phyloP scores from a whole-genome alignment of 352 stramenopile species.

The Aphanomyces euteiches region DNA sequence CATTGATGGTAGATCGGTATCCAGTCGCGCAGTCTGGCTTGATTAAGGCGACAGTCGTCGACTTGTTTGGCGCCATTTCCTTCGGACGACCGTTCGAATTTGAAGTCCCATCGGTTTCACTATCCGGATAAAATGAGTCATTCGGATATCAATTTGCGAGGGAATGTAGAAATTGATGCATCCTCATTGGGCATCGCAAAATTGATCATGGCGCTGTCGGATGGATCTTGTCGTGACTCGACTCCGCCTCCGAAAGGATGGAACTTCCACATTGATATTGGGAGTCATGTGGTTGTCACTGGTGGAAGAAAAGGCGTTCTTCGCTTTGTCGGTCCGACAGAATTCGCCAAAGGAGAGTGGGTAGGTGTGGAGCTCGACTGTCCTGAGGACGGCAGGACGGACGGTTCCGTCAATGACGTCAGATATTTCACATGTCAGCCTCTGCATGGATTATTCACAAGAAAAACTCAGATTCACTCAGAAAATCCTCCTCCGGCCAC shows the following conservation, averaged over 20 bases:
- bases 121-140: constrained; percentile 5
- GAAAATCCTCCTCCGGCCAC: not conserved
- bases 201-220: constrained; percentile 2
- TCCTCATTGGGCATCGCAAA: not conserved
- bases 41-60: constrained; percentile 51
- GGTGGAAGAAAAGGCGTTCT: constrained; percentile 62
- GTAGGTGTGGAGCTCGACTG: constrained; percentile 75
- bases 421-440: constrained; percentile 72
- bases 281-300: constrained; percentile 55
- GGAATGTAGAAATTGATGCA: not conserved
- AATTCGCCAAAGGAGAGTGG: constrained; percentile 79
- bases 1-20: constrained; percentile 31
- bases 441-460: constrained; percentile 74
- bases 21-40: constrained; percentile 61
- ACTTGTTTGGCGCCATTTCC: not conserved
- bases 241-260: constrained; percentile 5
- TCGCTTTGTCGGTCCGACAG: constrained; percentile 70
- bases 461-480: constrained; percentile 40
- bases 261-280: constrained; percentile 39
- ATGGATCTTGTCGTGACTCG: not conserved
- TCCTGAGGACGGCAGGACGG: constrained; percentile 74
- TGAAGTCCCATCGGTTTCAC: not conserved
- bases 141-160: not conserved
- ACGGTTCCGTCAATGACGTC: constrained; percentile 70
- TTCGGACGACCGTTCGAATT: constrained; percentile 2